Percentiles rank a stretch among this genome's conserved stretches.
These are phyloP conservation scores for Pseudotulostoma volvatum DNA, from an alignment of 495 filamentous ascomycete species.

Conservation along the genomic window DNA sequence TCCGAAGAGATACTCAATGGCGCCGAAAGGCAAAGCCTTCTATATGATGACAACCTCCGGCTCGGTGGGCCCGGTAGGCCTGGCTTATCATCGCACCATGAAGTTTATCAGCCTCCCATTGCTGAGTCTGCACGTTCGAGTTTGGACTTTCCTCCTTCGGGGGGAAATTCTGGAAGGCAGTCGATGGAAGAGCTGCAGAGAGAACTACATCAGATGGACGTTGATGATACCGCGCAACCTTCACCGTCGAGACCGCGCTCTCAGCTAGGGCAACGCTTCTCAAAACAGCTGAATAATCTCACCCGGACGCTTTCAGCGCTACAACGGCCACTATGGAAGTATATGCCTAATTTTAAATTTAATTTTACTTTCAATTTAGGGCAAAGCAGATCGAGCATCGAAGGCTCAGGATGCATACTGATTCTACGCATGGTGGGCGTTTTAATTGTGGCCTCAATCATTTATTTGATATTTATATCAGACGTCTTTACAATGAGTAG, in stretches of 20 bases:
- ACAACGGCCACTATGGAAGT: conserved; percentile 35
- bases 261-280: conserved; percentile 30
- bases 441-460: conserved; percentile 51
- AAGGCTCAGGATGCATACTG: conserved; percentile 35
- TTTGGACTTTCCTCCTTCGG: conserved; percentile 36
- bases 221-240: conserved; percentile 49
- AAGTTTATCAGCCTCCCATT: conserved; percentile 57
- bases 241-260: conserved; percentile 17
- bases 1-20: conserved; percentile 36
- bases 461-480: conserved; percentile 73
- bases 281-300: conserved; percentile 36
- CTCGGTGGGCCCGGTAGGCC: conserved; percentile 10
- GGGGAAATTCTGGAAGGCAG: conserved; percentile 23
- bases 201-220: conserved; percentile 82
- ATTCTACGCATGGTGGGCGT: conserved; percentile 57
- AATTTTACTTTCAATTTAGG: conserved; percentile 19
- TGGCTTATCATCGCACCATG: conserved; percentile 15
- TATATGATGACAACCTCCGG: conserved; percentile 21
- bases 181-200: conserved; percentile 48
- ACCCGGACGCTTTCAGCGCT: conserved; percentile 39
- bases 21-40: conserved; percentile 45
- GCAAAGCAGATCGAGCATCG: conserved; percentile 14
- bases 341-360: conserved; percentile 26
- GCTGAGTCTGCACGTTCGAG: conserved; percentile 55
- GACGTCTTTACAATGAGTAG: conserved; percentile 48